Base-by-base conservation (phyloP, 371 early-diverging fungal species). In the Syncephalastrum monosporum region DNA sequence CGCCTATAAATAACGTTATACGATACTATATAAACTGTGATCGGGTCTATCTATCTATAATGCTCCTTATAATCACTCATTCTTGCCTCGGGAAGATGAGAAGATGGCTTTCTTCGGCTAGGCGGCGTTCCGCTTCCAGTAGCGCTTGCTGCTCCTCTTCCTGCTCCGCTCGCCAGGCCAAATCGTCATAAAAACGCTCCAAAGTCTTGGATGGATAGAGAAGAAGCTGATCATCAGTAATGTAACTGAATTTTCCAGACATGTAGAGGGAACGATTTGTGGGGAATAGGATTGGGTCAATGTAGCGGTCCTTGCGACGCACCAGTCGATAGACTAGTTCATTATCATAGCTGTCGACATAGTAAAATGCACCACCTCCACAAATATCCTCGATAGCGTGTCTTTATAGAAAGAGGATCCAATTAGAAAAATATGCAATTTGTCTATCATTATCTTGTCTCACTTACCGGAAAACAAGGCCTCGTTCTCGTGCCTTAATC, bases 201-300 rank as follows among this genome's bases (percentile, higher is more conserved):
- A 61, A 42, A 6, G 74, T 68, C 43, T 60, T 72, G 33, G 74
- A 74, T 21, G 42, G 48, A 46, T 65, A 74, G 47, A 61, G 64
- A 1, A 21, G 42, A 21, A 74, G 46, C n/a, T 70, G 56, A 5
- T 65, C 58, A 21, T 56, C 47, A 1, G 63, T 56, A 17, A 73
- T 47, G 14, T 56, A 57, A 6, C 53, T 47, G 19, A 74, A 67
- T 1, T 64, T 4, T 8, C 67, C 71, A 8, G 63, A 23, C 23
- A 51, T 42, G 24, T 65, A 71, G 3, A 74, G 17, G 3, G 46
- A 38, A 47, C 62, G 19, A n/a, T 10, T 23, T 7, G 50, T 23
- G 42, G 7, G 24, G 5, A 50, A 16, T 19, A 49, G n/a, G 33
- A 43, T 3, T 41, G 43, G 25, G 33, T 64, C 63, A 53, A 74